These are phyloP conservation scores for Pseudogymnoascus pannorum DNA, from an alignment of 2,329 filamentous ascomycete genomes.

Conservation along the genomic window DNA sequence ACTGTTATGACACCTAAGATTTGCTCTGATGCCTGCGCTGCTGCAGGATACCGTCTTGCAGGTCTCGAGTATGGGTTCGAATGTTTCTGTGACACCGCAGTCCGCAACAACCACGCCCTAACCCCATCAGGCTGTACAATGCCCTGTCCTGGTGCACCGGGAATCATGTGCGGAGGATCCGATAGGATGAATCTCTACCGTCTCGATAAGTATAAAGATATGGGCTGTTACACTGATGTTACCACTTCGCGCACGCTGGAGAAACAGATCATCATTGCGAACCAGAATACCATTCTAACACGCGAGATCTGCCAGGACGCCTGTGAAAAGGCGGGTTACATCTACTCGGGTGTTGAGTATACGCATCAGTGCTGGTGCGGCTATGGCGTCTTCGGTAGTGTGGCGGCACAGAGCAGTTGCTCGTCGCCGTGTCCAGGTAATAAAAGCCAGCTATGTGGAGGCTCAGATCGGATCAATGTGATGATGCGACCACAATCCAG, in stretches of 20 bases:
- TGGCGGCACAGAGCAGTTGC: neutral
- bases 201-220: neutral
- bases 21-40: neutral
- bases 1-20: constrained; percentile 11
- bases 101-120: neutral
- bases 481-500: constrained; percentile 2
- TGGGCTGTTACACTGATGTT: neutral
- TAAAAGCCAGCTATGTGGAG: neutral
- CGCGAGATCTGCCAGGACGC: constrained; percentile 1
- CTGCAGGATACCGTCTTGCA: neutral
- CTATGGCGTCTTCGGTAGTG: neutral
- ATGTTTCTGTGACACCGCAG: neutral
- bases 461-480: neutral
- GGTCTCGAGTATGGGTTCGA: neutral
- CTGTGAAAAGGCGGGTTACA: neutral
- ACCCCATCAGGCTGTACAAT: constrained; percentile 12
- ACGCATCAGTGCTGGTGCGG: constrained; percentile 4
- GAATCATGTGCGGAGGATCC: constrained; percentile 14
- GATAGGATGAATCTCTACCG: constrained; percentile 13
- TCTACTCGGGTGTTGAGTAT: constrained; percentile 8
- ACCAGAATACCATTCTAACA: constrained; percentile 3
- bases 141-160: constrained; percentile 11
- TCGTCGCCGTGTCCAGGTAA: neutral
- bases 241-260: neutral
- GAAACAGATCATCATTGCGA: neutral